Evolutionary conservation across 2,329 filamentous ascomycete species (phyloP).

Genomic region (Colletotrichum aenigma): DNA sequence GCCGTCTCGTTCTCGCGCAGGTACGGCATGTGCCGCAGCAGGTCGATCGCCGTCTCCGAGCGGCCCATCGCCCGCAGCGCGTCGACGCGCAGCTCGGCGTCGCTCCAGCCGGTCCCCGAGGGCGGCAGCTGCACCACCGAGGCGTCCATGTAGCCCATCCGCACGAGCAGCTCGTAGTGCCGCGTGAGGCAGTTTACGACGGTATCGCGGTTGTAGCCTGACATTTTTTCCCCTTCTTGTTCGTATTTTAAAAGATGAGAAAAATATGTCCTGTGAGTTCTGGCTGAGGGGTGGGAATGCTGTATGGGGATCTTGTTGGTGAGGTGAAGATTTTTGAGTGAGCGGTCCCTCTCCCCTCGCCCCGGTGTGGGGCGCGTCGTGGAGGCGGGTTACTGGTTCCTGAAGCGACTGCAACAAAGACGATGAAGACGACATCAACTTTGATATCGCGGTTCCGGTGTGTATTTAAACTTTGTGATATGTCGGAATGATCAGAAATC

Average conservation of each 20-base stretch:
- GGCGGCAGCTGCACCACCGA: slow-evolving; percentile 3
- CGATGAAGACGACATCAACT: not conserved
- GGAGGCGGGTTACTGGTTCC: not conserved
- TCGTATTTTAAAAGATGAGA: not conserved
- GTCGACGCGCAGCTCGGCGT: slow-evolving; percentile 15
- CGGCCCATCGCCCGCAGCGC: slow-evolving; percentile 21
- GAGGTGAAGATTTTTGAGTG: slow-evolving; percentile 3
- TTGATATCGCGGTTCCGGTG: not conserved
- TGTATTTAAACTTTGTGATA: not conserved
- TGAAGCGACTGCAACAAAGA: not conserved
- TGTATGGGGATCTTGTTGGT: not conserved
- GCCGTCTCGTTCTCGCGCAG: slow-evolving; percentile 12
- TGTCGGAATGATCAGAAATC: not conserved
- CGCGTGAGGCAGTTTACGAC: slow-evolving; percentile 13
- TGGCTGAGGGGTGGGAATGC: not conserved
- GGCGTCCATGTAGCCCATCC: slow-evolving; percentile 14
- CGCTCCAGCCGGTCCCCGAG: slow-evolving; percentile 9
- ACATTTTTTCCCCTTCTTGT: not conserved
- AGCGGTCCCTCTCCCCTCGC: not conserved
- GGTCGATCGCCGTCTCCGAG: slow-evolving; percentile 13
- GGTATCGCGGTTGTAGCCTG: not conserved
- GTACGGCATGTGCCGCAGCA: slow-evolving; percentile 15
- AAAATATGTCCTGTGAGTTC: not conserved
- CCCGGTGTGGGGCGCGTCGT: slow-evolving; percentile 7
- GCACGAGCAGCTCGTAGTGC: slow-evolving; percentile 17